Conservation (phyloP, 2,329 filamentous ascomycete genomes). For the Fusarium caatingaense region DNA sequence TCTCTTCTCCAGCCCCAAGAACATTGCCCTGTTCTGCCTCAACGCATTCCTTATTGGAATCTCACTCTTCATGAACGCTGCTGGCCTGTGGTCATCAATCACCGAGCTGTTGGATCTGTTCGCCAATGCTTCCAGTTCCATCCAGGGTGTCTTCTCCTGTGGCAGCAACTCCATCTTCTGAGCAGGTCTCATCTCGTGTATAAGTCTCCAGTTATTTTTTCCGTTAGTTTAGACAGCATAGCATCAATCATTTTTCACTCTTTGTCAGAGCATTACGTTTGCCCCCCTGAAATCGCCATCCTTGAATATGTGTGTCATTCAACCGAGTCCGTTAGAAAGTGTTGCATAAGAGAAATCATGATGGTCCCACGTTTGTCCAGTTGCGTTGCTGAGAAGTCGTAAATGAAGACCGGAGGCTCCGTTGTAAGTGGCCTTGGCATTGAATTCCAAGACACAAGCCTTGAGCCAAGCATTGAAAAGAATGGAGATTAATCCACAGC, state of each 20-base stretch:
- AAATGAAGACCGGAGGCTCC: slow-evolving; percentile 35
- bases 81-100: slow-evolving; percentile 51
- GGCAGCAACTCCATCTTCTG: slow-evolving; percentile 52
- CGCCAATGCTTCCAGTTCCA: slow-evolving; percentile 41
- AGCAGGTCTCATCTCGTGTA: slow-evolving; percentile 23
- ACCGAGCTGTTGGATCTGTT: slow-evolving; percentile 49
- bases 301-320: slow-evolving; percentile 44
- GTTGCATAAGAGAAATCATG: slow-evolving; percentile 48
- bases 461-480: slow-evolving; percentile 1
- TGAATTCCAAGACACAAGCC: slow-evolving; percentile 24
- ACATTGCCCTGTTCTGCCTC: slow-evolving; percentile 45
- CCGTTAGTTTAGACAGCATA: slow-evolving; percentile 30
- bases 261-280: slow-evolving; percentile 34
- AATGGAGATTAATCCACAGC: slow-evolving; percentile 31
- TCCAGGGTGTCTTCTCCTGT: slow-evolving; percentile 50
- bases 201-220: slow-evolving; percentile 29
- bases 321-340: slow-evolving; percentile 31
- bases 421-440: slow-evolving; percentile 33
- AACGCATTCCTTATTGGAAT: slow-evolving; percentile 50
- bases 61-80: slow-evolving; percentile 52
- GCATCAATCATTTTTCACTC: slow-evolving; percentile 23
- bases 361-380: slow-evolving; percentile 41
- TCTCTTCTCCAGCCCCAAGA: slow-evolving; percentile 46
- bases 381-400: slow-evolving; percentile 21
- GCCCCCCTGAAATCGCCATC: slow-evolving; percentile 13